Evolutionary conservation across 1,284 basidiomycete species (phyloP).

Genomic region (Laetiporus sulphureus): DNA sequence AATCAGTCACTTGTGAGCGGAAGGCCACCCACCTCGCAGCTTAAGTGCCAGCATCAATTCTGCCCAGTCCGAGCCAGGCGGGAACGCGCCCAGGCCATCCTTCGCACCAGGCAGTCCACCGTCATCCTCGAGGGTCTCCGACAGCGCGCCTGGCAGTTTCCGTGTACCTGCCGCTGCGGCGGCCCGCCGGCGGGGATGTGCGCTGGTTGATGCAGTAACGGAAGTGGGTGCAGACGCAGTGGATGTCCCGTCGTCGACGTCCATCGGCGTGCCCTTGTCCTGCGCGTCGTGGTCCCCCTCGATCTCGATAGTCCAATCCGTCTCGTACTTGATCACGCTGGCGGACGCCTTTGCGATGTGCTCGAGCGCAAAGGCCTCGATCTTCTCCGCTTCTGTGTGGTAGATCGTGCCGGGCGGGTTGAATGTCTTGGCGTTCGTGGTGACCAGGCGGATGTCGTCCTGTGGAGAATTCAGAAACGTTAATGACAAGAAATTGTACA

Average conservation of each 20-base stretch:
- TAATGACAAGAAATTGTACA: neutral
- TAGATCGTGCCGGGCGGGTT: conserved; percentile 70
- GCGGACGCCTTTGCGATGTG: conserved; percentile 62
- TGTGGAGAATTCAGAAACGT: conserved; percentile 20
- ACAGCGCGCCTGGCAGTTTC: conserved; percentile 26
- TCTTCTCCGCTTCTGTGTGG: conserved; percentile 59
- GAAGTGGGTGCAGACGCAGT: conserved; percentile 18
- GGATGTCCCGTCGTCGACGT: conserved; percentile 23
- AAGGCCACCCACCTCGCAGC: conserved; percentile 48
- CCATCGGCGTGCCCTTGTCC: conserved; percentile 29
- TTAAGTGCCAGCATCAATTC: conserved; percentile 63
- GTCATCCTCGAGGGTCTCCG: conserved; percentile 57
- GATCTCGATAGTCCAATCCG: conserved; percentile 78
- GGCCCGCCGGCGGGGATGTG: conserved; percentile 9
- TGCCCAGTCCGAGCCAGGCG: conserved; percentile 61
- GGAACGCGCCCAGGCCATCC: conserved; percentile 67
- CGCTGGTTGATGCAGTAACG: neutral
- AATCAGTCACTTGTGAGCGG: neutral
- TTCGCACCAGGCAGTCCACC: conserved; percentile 67
- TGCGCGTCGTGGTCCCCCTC: conserved; percentile 60
- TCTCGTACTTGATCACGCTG: conserved; percentile 72
- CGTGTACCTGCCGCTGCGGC: conserved; percentile 14
- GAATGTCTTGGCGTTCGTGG: conserved; percentile 64
- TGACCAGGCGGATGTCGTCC: conserved; percentile 69
- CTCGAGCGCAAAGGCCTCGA: conserved; percentile 63